These are phyloP conservation scores for Polytrichum formosum DNA, from an alignment of 225 moss, liverwort and hornwort species.

Conservation along the genomic window DNA sequence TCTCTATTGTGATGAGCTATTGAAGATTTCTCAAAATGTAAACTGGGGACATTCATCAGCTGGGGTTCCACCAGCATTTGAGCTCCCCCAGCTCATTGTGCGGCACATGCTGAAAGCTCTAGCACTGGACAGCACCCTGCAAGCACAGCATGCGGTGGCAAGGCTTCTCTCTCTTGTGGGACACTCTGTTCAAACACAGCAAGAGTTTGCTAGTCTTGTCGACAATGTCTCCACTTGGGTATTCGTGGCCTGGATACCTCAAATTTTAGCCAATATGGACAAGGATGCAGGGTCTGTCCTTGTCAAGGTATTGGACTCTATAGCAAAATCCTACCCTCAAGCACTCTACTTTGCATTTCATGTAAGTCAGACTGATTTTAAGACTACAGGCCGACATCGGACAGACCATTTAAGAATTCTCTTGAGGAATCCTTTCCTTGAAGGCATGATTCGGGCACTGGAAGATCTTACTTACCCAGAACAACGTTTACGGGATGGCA, in stretches of 20 bases:
- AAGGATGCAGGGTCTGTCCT: constrained; percentile 60
- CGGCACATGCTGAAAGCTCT: constrained; percentile 73
- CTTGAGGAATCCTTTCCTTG: constrained; percentile 48
- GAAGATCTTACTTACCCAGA: constrained; percentile 93
- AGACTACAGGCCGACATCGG: constrained; percentile 40
- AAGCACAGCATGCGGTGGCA: constrained; percentile 81
- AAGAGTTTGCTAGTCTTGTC: constrained; percentile 46
- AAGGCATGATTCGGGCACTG: constrained; percentile 67
- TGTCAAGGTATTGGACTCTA: constrained; percentile 63
- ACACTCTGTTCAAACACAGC: constrained; percentile 50
- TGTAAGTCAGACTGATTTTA: constrained; percentile 78
- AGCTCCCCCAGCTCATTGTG: constrained; percentile 62
- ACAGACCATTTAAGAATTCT: constrained; percentile 44
- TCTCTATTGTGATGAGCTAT: constrained; percentile 85
- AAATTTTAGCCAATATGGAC: constrained; percentile 80
- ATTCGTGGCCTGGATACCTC: constrained; percentile 91
- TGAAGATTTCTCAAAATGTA: constrained; percentile 44
- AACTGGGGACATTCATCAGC: constrained; percentile 32
- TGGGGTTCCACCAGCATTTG: constrained; percentile 53
- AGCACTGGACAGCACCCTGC: constrained; percentile 63
- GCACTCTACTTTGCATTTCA: constrained; percentile 81
- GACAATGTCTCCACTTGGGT: constrained; percentile 77
- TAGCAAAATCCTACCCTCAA: constrained; percentile 63
- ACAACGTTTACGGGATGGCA: constrained; percentile 78
- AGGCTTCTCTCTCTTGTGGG: constrained; percentile 72